These are phyloP conservation scores for Fusarium staphyleae DNA, from an alignment of 2,329 filamentous ascomycete species.

Conservation along the genomic window DNA sequence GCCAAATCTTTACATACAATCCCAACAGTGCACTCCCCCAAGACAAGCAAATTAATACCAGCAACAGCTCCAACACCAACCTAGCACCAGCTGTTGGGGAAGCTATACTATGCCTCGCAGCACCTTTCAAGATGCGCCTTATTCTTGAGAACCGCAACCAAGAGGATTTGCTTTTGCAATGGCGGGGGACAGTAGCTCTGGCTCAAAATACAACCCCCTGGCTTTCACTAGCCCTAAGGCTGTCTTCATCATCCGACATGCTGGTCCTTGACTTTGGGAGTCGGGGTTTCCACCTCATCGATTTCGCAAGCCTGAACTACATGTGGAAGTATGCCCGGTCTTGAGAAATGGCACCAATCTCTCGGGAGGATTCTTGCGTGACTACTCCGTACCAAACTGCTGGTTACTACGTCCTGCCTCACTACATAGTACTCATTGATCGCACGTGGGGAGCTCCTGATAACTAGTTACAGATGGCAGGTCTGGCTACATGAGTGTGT, in stretches of 20 bases:
- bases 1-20: background rate
- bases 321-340: too few species aligned
- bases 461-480: too few species aligned
- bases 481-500: too few species aligned
- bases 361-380: too few species aligned
- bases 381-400: too few species aligned
- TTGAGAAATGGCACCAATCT: too few species aligned
- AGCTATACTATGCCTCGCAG: constrained; percentile 20
- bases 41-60: background rate
- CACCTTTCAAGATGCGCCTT: constrained; percentile 8
- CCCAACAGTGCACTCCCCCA: background rate
- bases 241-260: constrained; percentile 3
- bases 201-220: constrained; percentile 27
- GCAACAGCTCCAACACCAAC: background rate
- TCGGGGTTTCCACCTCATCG: too few species aligned
- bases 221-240: constrained; percentile 14
- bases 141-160: constrained; percentile 14
- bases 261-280: constrained; percentile 17
- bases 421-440: too few species aligned
- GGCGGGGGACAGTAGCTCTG: constrained; percentile 27
- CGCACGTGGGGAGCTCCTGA: too few species aligned
- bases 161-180: constrained; percentile 30
- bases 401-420: too few species aligned
- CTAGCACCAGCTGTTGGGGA: constrained; percentile 5
- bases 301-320: too few species aligned